Conservation (phyloP, 1,284 basidiomycete genomes). For the Leucoagaricus sp. region DNA sequence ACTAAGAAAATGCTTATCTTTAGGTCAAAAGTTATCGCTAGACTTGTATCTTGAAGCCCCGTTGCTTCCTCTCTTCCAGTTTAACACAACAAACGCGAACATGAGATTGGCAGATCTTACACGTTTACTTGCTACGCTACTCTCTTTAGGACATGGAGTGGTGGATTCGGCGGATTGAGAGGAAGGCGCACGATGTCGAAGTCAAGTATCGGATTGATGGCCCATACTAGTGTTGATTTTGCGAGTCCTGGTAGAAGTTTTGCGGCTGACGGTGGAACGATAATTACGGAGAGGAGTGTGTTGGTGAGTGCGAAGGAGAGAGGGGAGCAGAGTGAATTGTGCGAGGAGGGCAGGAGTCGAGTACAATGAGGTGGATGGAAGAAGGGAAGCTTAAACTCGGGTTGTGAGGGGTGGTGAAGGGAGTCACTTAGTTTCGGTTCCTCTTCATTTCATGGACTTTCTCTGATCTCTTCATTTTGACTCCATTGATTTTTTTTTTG, state of each 20-base stretch:
- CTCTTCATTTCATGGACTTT: too few species aligned
- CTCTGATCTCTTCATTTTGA: too few species aligned
- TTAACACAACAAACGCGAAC: too few species aligned
- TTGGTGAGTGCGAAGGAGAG: conserved; percentile 64
- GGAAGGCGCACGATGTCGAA: conserved; percentile 51
- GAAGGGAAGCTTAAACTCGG: too few species aligned
- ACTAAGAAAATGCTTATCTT: conserved; percentile 67
- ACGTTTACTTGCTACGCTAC: neutral
- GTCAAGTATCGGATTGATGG: too few species aligned
- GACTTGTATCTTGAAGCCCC: conserved; percentile 68
- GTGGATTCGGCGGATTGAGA: neutral
- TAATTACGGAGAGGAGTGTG: conserved; percentile 28
- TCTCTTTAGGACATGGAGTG: neutral
- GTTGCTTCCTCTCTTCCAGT: conserved; percentile 28
- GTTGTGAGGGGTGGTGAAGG: too few species aligned
- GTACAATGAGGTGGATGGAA: too few species aligned
- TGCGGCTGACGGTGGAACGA: conserved; percentile 31
- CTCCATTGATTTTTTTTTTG: too few species aligned
- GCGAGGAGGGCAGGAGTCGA: neutral
- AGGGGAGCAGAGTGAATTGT: conserved; percentile 35
- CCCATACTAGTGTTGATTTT: conserved; percentile 46
- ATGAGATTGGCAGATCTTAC: too few species aligned
- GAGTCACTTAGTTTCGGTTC: too few species aligned
- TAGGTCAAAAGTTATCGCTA: conserved; percentile 74
- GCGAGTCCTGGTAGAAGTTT: conserved; percentile 23